A percentile compares a stretch with the other conserved stretches of the same genome.
These are phyloP conservation scores for Coniochaeta sp. DNA, from an alignment of 2,329 filamentous ascomycete genomes.

Conservation along the genomic window DNA sequence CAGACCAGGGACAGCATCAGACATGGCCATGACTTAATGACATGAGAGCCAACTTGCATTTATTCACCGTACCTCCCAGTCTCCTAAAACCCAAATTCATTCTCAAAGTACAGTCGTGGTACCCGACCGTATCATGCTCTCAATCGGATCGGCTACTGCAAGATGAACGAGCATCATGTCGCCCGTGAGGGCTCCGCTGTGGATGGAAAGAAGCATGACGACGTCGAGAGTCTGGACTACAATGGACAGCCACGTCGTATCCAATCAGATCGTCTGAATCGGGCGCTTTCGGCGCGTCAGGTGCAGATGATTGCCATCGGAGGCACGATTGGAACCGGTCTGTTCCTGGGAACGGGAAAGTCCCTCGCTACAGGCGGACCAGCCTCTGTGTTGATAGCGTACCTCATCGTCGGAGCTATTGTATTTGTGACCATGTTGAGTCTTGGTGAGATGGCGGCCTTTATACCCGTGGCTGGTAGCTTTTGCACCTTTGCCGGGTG, in stretches of 20 bases:
- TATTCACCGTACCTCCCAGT: not conserved
- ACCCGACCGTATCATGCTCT: not conserved
- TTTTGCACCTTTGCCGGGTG: slow-evolving; percentile 48
- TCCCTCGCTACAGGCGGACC: slow-evolving; percentile 52
- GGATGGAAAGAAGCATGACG: not conserved
- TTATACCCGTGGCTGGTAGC: slow-evolving; percentile 43
- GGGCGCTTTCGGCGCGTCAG: slow-evolving; percentile 52
- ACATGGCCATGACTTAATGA: not conserved
- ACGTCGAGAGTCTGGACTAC: not conserved
- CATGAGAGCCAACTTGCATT: not conserved
- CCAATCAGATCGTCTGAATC: slow-evolving; percentile 38
- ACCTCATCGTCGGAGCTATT: slow-evolving; percentile 47
- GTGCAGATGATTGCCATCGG: slow-evolving; percentile 61
- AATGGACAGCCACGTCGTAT: not conserved
- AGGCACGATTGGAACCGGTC: slow-evolving; percentile 51
- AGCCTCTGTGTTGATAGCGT: slow-evolving; percentile 49
- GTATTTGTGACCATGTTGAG: slow-evolving; percentile 52
- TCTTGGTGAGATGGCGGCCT: slow-evolving; percentile 54
- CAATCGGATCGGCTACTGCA: not conserved
- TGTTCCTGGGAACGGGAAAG: slow-evolving; percentile 56
- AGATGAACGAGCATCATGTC: not conserved
- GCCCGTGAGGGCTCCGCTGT: not conserved
- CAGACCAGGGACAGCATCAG: not conserved
- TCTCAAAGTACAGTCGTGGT: not conserved
- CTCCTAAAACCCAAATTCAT: too few species aligned